phyloP scores from a whole-genome alignment of 2,329 filamentous ascomycete species.

The Monosporascus sp. region DNA sequence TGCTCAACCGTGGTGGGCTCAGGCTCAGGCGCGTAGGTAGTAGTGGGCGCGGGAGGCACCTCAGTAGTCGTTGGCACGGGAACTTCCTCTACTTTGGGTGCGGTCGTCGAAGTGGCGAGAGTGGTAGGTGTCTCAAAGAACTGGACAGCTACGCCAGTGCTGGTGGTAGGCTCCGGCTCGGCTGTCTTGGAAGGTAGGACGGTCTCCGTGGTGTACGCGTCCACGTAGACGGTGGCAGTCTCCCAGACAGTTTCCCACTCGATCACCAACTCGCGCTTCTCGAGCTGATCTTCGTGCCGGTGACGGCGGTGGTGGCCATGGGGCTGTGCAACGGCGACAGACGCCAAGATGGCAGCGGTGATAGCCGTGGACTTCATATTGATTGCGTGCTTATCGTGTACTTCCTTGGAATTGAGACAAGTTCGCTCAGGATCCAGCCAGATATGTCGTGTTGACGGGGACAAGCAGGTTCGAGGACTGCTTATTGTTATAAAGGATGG shows the following conservation, averaged over 20 bases:
- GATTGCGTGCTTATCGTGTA: slow-evolving; percentile 11
- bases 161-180: slow-evolving; percentile 17
- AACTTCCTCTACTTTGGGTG: slow-evolving; percentile 8
- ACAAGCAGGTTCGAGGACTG: neutral
- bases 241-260: slow-evolving; percentile 43
- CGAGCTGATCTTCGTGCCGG: slow-evolving; percentile 32
- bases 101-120: slow-evolving; percentile 19
- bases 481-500: neutral
- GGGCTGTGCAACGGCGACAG: slow-evolving; percentile 46
- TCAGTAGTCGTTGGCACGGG: neutral
- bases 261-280: slow-evolving; percentile 41
- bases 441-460: neutral
- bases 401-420: neutral
- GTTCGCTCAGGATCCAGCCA: neutral
- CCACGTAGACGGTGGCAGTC: slow-evolving; percentile 46
- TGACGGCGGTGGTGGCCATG: slow-evolving; percentile 35
- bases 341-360: slow-evolving; percentile 37
- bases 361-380: slow-evolving; percentile 42
- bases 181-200: slow-evolving; percentile 29
- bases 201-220: slow-evolving; percentile 42
- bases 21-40: slow-evolving; percentile 1
- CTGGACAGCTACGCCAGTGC: slow-evolving; percentile 8
- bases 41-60: slow-evolving; percentile 5
- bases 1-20: slow-evolving; percentile 2
- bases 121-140: slow-evolving; percentile 1